These are phyloP conservation scores for Hordeum pubiflorum DNA, from an alignment of 202 grass and related monocot genomes.

Conservation along the genomic window DNA sequence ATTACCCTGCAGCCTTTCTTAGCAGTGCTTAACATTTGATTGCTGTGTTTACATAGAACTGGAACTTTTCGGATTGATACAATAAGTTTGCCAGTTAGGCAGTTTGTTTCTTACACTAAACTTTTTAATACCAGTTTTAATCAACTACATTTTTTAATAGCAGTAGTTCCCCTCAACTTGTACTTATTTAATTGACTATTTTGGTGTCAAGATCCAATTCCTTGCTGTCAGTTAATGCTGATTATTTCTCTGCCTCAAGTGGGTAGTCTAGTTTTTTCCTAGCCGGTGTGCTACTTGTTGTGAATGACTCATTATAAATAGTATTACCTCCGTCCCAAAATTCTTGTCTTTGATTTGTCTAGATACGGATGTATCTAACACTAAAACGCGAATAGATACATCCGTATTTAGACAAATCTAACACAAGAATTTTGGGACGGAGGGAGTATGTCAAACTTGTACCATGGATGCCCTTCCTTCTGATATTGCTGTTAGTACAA, in stretches of 20 bases:
- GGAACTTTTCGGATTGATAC: background rate
- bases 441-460: background rate
- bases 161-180: background rate
- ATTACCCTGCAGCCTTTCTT: background rate
- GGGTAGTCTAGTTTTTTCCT: background rate
- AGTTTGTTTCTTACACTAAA: background rate
- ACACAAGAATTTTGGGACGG: too few relatives aligned
- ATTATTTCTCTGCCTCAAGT: background rate
- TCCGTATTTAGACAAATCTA: too few relatives aligned
- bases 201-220: background rate
- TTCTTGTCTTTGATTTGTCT: too few relatives aligned
- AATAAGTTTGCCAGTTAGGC: background rate
- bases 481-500: background rate
- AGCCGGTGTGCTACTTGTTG: background rate
- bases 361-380: too few relatives aligned
- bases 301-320: background rate
- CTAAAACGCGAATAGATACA: too few relatives aligned
- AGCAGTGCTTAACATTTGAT: background rate
- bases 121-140: background rate
- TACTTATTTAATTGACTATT: background rate
- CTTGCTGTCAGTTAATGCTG: background rate
- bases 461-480: background rate
- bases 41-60: background rate
- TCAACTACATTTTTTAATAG: background rate
- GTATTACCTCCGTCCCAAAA: background rate